Percentiles rank a stretch among this genome's conserved stretches.
phyloP scores from a whole-genome alignment of 768 basidiomycete genomes.

The Kwoniella mangroviensis region DNA sequence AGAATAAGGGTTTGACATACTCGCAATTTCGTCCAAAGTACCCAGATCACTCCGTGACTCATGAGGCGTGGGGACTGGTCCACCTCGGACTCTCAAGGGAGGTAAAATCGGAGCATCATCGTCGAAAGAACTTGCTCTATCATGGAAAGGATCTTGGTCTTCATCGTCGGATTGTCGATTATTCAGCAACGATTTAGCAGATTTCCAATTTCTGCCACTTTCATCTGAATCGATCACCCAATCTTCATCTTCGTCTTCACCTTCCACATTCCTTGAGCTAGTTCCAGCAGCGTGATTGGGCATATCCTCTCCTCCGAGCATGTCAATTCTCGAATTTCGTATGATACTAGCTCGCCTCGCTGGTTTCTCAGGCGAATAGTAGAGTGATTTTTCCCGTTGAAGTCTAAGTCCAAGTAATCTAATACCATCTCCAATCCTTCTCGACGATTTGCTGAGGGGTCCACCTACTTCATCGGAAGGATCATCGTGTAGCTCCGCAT shows the following conservation, averaged over 20 bases:
- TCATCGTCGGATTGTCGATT: conserved; percentile 14
- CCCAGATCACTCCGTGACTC: conserved; percentile 51
- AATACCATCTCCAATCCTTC: conserved; percentile 50
- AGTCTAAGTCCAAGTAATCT: conserved; percentile 58
- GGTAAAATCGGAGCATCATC: conserved; percentile 54
- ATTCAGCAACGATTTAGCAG: conserved; percentile 30
- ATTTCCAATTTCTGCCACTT: conserved; percentile 33
- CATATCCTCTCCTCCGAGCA: conserved; percentile 56
- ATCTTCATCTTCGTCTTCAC: conserved; percentile 47
- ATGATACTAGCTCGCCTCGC: conserved; percentile 38
- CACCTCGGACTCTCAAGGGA: conserved; percentile 39
- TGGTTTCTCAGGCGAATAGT: conserved; percentile 17
- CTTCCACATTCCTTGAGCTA: conserved; percentile 17
- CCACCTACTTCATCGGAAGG: conserved; percentile 15
- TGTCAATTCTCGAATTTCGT: conserved; percentile 47
- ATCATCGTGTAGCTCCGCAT: conserved; percentile 22
- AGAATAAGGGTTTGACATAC: conserved; percentile 27
- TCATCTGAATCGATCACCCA: conserved; percentile 24
- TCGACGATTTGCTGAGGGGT: conserved; percentile 30
- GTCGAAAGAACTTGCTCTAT: conserved; percentile 26
- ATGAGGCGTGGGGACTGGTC: conserved; percentile 43
- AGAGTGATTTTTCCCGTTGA: conserved; percentile 49
- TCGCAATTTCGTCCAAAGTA: conserved; percentile 28
- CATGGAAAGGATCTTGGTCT: conserved; percentile 20
- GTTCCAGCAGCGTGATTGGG: conserved; percentile 7